Evolutionary conservation across 495 filamentous ascomycete species (phyloP).

Genomic region (Rhizodiscina lignyota): DNA sequence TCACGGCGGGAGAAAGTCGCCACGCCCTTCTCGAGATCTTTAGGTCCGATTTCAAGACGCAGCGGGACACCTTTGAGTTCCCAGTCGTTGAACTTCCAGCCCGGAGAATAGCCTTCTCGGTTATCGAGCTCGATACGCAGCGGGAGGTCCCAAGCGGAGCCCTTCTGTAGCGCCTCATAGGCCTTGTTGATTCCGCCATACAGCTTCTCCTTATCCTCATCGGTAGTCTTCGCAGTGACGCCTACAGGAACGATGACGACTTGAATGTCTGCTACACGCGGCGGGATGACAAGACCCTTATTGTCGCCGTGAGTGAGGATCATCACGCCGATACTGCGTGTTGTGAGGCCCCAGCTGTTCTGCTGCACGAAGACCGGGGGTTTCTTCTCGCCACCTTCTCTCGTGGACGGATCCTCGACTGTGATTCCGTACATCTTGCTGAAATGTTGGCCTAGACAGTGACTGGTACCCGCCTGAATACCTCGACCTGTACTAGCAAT

Average conservation of each 20-base stretch:
- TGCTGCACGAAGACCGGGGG: conserved; percentile 76
- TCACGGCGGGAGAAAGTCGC: conserved; percentile 79
- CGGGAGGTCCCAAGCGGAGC: conserved; percentile 15
- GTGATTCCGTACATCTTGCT: conserved; percentile 96
- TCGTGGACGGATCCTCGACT: conserved; percentile 73
- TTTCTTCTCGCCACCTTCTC: conserved; percentile 49
- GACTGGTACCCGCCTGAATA: conserved; percentile 89
- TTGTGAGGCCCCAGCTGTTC: conserved; percentile 96
- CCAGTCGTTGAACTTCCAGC: conserved; percentile 97
- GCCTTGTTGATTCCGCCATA: conserved; percentile 55
- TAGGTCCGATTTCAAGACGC: conserved; percentile 87
- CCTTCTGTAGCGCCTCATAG: conserved; percentile 26
- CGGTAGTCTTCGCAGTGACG: conserved; percentile 65
- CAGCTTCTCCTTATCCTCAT: conserved; percentile 58
- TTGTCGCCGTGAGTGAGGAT: conserved; percentile 94
- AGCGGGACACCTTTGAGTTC: conserved; percentile 88
- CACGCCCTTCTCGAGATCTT: conserved; percentile 69
- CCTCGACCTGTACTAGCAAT: conserved; percentile 88
- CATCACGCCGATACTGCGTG: conserved; percentile 92
- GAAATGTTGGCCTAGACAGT: conserved; percentile 94
- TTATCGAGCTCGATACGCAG: conserved; percentile 47
- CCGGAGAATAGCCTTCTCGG: conserved; percentile 77
- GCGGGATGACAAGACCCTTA: conserved; percentile 82
- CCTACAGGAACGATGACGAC: conserved; percentile 85
- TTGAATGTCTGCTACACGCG: conserved; percentile 73